phyloP scores from a whole-genome alignment of 371 early-diverging fungal genomes.

The Capillidium heterosporum region DNA sequence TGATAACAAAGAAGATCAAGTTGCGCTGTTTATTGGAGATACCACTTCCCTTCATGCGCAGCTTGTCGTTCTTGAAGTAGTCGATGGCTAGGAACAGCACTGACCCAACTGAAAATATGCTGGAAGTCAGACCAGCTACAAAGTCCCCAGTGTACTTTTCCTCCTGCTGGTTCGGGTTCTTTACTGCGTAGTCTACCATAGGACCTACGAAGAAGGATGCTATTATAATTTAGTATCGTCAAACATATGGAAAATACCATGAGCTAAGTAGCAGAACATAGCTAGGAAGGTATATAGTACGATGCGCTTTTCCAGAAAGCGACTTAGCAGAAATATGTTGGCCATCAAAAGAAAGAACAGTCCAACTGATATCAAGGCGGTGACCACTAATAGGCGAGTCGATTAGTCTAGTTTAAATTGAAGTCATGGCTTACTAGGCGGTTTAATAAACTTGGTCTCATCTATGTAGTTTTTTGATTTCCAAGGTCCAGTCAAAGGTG shows the following conservation, averaged over 20 bases:
- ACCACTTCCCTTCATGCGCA: constrained; percentile 1
- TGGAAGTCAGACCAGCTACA: not conserved
- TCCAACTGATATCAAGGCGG: not conserved
- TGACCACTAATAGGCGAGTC: not conserved
- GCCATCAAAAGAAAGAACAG: not conserved
- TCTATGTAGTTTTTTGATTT: not conserved
- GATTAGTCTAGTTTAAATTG: not conserved
- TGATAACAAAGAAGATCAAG: not conserved
- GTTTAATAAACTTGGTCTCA: not conserved
- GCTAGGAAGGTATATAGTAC: not conserved
- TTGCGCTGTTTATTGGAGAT: not conserved
- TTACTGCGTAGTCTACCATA: not conserved
- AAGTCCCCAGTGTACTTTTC: constrained; percentile 2
- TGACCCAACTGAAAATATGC: not conserved
- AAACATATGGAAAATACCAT: not conserved
- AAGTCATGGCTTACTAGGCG: not conserved
- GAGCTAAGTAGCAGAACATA: not conserved
- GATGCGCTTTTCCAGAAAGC: constrained; percentile 4
- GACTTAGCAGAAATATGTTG: not conserved
- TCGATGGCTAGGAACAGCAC: not conserved
- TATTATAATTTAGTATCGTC: not conserved
- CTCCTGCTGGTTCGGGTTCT: not conserved
- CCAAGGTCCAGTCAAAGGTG: constrained; percentile 3
- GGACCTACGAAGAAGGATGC: not conserved
- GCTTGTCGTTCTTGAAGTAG: not conserved